These are phyloP conservation scores for Rhipidocladum racemiflorum DNA, from an alignment of 176 grass and related monocot genomes.

Conservation along the genomic window DNA sequence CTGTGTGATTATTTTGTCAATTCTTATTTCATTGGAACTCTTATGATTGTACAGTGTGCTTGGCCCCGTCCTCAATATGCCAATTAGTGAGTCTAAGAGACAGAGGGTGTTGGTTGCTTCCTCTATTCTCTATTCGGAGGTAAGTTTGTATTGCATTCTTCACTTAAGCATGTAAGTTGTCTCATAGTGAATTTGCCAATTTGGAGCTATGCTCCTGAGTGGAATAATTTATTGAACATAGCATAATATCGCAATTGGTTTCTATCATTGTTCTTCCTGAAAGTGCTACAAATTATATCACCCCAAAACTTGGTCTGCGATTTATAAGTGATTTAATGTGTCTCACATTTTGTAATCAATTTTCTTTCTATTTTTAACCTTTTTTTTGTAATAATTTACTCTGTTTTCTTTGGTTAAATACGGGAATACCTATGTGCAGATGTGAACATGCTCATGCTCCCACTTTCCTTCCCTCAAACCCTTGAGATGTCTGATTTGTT, in stretches of 20 bases:
- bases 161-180: constrained; percentile 18
- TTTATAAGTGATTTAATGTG: background rate
- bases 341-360: background rate
- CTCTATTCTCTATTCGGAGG: constrained; percentile 95
- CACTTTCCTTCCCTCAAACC: background rate
- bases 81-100: constrained; percentile 87
- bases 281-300: background rate
- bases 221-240: background rate
- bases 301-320: background rate
- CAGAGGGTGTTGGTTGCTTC: constrained; percentile 95
- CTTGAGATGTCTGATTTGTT: background rate
- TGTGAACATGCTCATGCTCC: background rate
- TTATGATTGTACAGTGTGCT: constrained; percentile 85
- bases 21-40: constrained; percentile 41
- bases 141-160: constrained; percentile 43
- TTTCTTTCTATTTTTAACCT: background rate
- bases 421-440: background rate
- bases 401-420: background rate
- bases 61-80: constrained; percentile 96
- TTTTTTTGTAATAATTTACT: background rate
- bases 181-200: constrained; percentile 15
- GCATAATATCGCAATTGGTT: background rate
- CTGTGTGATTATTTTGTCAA: constrained; percentile 12
- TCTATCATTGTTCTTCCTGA: background rate
- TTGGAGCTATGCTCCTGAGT: background rate